Base-by-base conservation (phyloP, 371 early-diverging fungal species). In the Mucor irregularis region DNA sequence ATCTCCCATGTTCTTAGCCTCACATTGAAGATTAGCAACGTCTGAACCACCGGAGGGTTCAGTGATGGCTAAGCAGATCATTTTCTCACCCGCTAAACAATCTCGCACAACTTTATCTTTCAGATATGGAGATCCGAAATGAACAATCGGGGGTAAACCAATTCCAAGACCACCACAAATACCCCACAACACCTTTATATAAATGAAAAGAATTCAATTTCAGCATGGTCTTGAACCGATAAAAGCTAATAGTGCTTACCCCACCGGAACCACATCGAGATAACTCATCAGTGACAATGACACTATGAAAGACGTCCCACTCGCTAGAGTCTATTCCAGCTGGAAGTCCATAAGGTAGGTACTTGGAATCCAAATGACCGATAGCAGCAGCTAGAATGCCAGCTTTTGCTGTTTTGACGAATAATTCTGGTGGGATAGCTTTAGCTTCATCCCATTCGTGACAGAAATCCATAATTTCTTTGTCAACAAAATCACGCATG, bases 1-100 rank as follows among this genome's bases (percentile, higher is more conserved):
- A 59, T 90, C 89, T 6, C 81, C 71, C 34, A 82, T 72, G 65
- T 89, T 85, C 53, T 85, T 87, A 8, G 94, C 94, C 53, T 87
- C 87, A 13, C 84, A 83, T 16, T 68, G 66, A 28, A 95, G 73
- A 62, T 84, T 87, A 28, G 95, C 95, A 0, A 95, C 95, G 74
- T 94, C 95, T 0, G 84, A 84, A 5, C 88, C 88, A 31, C 83
- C 88, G 26, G 69, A 64, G 21, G 88, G 88, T 49, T 88, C 88
- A 5, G 88, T 88, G 46, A 88, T 84, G 9, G 75, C 73, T 53
- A 89, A 58, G 59, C 88, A 88, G 31, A 88, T 89, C 53, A 71
- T 69, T 70, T 89, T 88, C 19, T 64, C 61, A 42, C 91, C 91
- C 9, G 62, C 43, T 13, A 89, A 57, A 47, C 83, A 79, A 9